Conservation (phyloP, 2,329 filamentous ascomycete species). For the Ophiostoma montium region DNA sequence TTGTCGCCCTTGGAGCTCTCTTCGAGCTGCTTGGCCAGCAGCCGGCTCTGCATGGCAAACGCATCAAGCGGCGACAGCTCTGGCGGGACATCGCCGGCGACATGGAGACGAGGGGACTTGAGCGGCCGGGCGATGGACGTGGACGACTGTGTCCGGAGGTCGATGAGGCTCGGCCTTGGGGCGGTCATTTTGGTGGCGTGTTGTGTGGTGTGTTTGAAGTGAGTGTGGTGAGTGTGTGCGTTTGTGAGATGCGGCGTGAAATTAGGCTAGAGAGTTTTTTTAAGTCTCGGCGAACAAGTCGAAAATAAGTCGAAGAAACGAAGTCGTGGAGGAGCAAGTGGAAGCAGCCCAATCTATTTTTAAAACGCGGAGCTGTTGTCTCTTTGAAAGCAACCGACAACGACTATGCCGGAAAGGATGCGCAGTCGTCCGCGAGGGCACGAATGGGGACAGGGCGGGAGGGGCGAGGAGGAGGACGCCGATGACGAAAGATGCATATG, state of each 20-base stretch:
- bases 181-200: conserved; percentile 37
- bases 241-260: not conserved
- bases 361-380: not conserved
- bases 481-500: not conserved
- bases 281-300: too few relatives aligned
- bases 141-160: conserved; percentile 44
- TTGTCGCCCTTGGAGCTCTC: conserved; percentile 60
- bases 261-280: too few relatives aligned
- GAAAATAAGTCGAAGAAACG: too few relatives aligned
- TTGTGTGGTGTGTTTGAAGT: too few relatives aligned
- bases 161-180: conserved; percentile 42
- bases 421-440: not conserved
- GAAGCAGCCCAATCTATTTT: conserved; percentile 6
- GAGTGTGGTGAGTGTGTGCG: conserved; percentile 11
- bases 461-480: not conserved
- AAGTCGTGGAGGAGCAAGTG: not conserved
- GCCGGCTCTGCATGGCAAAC: conserved; percentile 79
- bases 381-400: not conserved
- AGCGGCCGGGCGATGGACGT: conserved; percentile 41
- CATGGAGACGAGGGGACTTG: conserved; percentile 59
- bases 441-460: not conserved
- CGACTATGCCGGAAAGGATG: conserved; percentile 3
- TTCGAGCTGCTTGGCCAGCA: conserved; percentile 77
- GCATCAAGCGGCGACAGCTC: conserved; percentile 90
- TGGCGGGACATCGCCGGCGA: conserved; percentile 71